phyloP scores from a whole-genome alignment of 192 early-diverging fungal species.

The Mortierella alpina region DNA sequence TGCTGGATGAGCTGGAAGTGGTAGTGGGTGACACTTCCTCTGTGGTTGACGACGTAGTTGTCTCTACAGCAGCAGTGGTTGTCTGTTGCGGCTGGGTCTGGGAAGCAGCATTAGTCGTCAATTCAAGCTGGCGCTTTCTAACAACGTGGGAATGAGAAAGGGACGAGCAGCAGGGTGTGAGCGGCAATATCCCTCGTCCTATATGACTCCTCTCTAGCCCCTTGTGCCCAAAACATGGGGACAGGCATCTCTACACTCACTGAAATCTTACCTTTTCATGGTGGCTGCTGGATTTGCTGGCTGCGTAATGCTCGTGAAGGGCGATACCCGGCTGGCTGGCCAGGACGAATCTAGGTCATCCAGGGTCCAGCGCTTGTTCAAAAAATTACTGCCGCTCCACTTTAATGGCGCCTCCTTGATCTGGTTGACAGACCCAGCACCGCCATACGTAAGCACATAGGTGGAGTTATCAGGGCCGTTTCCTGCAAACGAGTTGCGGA shows the following conservation, averaged over 20 bases:
- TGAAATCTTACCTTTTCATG: too few species aligned
- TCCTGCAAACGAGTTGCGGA: slow-evolving; percentile 45
- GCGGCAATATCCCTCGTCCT: too few species aligned
- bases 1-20: background rate
- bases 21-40: background rate
- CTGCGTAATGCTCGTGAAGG: too few species aligned
- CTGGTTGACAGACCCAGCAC: slow-evolving; percentile 47
- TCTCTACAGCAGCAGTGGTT: background rate
- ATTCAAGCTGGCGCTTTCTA: background rate
- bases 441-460: slow-evolving; percentile 32
- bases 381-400: background rate
- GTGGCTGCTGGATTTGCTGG: too few species aligned
- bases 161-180: too few species aligned
- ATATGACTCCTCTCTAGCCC: too few species aligned
- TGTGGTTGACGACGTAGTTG: background rate
- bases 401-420: background rate
- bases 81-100: background rate
- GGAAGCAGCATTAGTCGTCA: background rate
- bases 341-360: too few species aligned
- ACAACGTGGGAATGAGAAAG: background rate
- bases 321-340: background rate
- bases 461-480: slow-evolving; percentile 38
- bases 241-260: too few species aligned
- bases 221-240: too few species aligned
- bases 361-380: slow-evolving; percentile 2